Evolutionary conservation across 345 rosid species (phyloP), one percentile per base, ranked within the genome.

Genomic region (Salix caprea): DNA sequence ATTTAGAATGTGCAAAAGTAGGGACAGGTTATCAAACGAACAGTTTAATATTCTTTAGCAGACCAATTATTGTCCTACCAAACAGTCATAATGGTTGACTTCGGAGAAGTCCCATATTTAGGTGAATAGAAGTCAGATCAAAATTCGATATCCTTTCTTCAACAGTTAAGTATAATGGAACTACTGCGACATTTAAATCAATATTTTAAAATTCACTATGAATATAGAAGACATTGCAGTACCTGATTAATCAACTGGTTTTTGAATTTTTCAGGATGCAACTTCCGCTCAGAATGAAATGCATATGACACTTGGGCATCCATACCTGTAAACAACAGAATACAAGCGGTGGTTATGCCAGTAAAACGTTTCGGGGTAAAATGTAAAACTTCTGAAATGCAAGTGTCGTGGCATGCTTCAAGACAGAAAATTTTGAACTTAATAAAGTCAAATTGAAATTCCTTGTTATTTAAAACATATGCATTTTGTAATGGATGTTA

Each of bases 181-280:
- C 18, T 3, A 3, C 6, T 11, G 50, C 13, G 5, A 13, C 13
- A 3, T 13, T 46, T 46, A 46, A 46, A 12, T 46, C 50, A 46
- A 12, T 14, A 12, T 46, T 2, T 46, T 13, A 46, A 46, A 46
- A 46, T 46, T 15, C 16, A 46, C 50, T 46, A 13, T 16, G 50
- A 46, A 46, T 46, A 4, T 12, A 46, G 16, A 46, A 64, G 10
- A 46, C 61, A 52, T 39, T 3, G 77, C 2, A 54, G 30, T 85
- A 95, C 99, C 99, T 96, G 99, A 86, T 96, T 96, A 77, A 91
- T 87, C 71, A 93, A 81, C 87, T 91, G 99, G 40, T 78, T 78
- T 39, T 72, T 78, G 42, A 78, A 78, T 58, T 78, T 78, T 81
- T 96, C 99, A 10, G 99, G 99, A 82, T 93, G 92, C 79, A 86